phyloP scores from a whole-genome alignment of 805 yeast genomes.

The Naumovozyma dairenensis region DNA sequence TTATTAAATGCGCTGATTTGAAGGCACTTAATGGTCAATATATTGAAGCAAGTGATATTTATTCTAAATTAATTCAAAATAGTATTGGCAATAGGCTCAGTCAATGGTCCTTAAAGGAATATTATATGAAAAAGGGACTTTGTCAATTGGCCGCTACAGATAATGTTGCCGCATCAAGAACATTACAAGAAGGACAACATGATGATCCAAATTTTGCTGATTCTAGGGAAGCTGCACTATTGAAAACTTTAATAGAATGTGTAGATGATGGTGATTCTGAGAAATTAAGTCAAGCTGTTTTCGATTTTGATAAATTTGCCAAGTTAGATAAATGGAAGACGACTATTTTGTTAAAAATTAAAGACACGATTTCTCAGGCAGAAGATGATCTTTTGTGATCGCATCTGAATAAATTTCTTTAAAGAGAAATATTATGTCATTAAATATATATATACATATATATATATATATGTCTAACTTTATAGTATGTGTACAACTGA shows the following conservation, averaged over 20 bases:
- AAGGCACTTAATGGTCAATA: slow-evolving; percentile 70
- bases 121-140: slow-evolving; percentile 72
- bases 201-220: slow-evolving; percentile 68
- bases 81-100: slow-evolving; percentile 65
- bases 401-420: no score
- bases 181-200: slow-evolving; percentile 49
- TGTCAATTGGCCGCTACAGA: slow-evolving; percentile 82
- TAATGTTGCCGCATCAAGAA: slow-evolving; percentile 72
- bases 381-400: slow-evolving; percentile 48
- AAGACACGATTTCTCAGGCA: slow-evolving; percentile 57
- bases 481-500: no score
- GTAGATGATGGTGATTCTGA: slow-evolving; percentile 74
- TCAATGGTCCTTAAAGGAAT: slow-evolving; percentile 89
- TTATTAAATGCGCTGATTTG: slow-evolving; percentile 81
- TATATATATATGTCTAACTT: neutral
- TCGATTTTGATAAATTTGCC: slow-evolving; percentile 76
- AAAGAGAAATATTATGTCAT: neutral
- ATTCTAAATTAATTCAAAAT: slow-evolving; percentile 68
- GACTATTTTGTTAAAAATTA: slow-evolving; percentile 69
- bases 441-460: neutral
- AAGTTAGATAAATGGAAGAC: slow-evolving; percentile 91
- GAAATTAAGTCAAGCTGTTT: slow-evolving; percentile 60
- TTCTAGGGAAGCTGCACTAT: slow-evolving; percentile 66
- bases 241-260: slow-evolving; percentile 59
- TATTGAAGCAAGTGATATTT: slow-evolving; percentile 62